Percentiles rank a stretch among this genome's conserved stretches.
Evolutionary conservation across 176 grass and related monocot species (phyloP).

Genomic region (Avena atlantica): DNA sequence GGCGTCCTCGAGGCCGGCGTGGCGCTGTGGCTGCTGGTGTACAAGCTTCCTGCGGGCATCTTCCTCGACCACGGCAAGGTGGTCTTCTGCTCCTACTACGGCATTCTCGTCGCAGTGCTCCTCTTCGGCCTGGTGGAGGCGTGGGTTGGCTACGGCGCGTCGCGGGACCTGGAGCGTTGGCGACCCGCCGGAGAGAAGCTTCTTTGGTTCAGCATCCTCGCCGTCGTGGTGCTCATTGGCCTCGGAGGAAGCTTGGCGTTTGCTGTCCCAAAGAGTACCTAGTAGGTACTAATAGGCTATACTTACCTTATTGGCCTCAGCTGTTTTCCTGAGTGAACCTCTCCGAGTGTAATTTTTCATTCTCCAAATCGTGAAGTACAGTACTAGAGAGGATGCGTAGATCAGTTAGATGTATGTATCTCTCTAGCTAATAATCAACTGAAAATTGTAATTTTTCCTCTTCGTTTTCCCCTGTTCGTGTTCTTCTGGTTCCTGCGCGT

Average conservation of each 20-base stretch:
- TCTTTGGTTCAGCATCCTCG: background rate
- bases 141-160: background rate
- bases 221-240: background rate
- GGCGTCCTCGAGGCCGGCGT: background rate
- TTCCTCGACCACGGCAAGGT: background rate
- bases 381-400: no score
- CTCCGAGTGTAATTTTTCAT: no score
- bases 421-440: no score
- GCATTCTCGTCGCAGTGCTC: background rate
- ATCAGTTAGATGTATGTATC: no score
- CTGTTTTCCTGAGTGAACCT: no score
- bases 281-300: no score
- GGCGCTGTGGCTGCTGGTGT: background rate
- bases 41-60: background rate
- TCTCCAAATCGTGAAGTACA: no score
- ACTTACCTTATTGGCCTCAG: no score
- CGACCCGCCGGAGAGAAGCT: background rate
- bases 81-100: background rate
- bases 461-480: no score
- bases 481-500: no score
- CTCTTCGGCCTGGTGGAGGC: background rate
- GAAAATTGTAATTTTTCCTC: no score
- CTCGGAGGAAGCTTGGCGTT: background rate
- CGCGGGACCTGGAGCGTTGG: background rate
- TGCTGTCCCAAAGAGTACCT: no score